These are phyloP conservation scores for Starmerella etchellsii DNA, from an alignment of 805 yeast genomes.

Conservation along the genomic window DNA sequence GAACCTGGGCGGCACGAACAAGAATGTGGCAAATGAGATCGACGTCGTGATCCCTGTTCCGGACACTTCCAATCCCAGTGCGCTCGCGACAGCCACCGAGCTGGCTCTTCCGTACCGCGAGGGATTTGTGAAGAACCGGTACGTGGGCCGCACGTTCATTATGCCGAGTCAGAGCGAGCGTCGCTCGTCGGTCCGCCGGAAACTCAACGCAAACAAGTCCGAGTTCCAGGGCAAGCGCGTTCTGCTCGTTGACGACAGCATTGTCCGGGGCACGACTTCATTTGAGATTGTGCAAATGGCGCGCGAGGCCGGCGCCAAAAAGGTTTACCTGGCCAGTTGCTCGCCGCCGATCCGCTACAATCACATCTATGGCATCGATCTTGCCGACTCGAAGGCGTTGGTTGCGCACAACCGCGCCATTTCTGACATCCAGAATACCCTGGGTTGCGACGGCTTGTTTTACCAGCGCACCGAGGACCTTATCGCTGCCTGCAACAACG, in stretches of 20 bases:
- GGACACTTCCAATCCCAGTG: slow-evolving; percentile 94
- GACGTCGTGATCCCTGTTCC: slow-evolving; percentile 98
- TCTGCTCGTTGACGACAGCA: slow-evolving; percentile 87
- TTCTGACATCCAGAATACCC: slow-evolving; percentile 56
- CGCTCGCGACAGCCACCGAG: slow-evolving; percentile 77
- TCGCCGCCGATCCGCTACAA: slow-evolving; percentile 96
- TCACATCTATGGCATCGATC: slow-evolving; percentile 94
- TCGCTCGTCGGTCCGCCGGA: slow-evolving; percentile 83
- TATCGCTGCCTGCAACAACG: slow-evolving; percentile 54
- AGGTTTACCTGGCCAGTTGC: slow-evolving; percentile 92
- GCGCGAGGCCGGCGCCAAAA: slow-evolving; percentile 92
- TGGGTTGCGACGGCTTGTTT: slow-evolving; percentile 85
- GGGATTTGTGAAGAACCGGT: slow-evolving; percentile 92
- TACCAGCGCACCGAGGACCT: slow-evolving; percentile 79
- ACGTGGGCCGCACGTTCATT: slow-evolving; percentile 94
- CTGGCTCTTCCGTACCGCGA: slow-evolving; percentile 80
- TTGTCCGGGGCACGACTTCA: slow-evolving; percentile 95
- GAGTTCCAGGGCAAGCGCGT: slow-evolving; percentile 81
- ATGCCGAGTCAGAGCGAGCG: slow-evolving; percentile 97
- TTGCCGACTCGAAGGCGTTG: slow-evolving; percentile 86
- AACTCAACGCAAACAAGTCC: slow-evolving; percentile 88
- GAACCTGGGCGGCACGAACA: slow-evolving; percentile 31
- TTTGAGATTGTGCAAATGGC: slow-evolving; percentile 96
- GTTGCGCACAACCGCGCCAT: slow-evolving; percentile 75
- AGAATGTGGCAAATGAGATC: slow-evolving; percentile 42